Base-by-base conservation (phyloP, 176 grass and related monocot species). In the Musa beccarii region DNA sequence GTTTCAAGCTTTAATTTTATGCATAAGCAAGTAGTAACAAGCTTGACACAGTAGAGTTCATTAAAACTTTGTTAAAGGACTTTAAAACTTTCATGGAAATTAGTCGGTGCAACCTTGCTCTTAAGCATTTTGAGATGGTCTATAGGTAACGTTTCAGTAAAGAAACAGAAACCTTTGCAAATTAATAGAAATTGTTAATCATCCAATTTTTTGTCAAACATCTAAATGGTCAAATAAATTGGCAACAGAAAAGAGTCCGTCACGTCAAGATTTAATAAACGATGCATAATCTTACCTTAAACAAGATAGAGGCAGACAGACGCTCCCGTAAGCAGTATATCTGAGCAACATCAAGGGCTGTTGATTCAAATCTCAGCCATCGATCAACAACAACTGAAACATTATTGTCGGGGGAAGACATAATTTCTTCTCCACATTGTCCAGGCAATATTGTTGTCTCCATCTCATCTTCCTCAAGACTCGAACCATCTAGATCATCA, bases 301-400 rank as follows among this genome's bases (percentile, higher is more conserved):
- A 98, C 73, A 94, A 79, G 75, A 93, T 85, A 74, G 95, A 80
- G 76, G 90, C 82, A 68, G 80, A 55, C 72, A 98, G 86, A 17
- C 83, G 95, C 77, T 98, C 95, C 52, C 88, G 87, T 69, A 98
- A 75, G 63, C 95, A 98, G 77, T 98, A 98, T 52, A 98, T 93
- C 69, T 98, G 90, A 81, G 95, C 95, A 82, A 89, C 90, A 87
- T 93, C 95, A 68, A 98, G 88, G 52, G 90, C 95, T 9, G 80
- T 91, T 29, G 90, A 76, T 16, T 93, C 80, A 87, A 93, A 98
- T 67, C 73, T 81, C 51, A 91, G 82, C 95, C 95, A 98, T 49
- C 88, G 79, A 73, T 98, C 95, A 83, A 98, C 65, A 66, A 98
- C 80, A 75, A 98, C 83, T 24, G 88, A 84, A 65, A 94, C 90